phyloP scores from a whole-genome alignment of 345 rosid genomes.

The Firmiana major region DNA sequence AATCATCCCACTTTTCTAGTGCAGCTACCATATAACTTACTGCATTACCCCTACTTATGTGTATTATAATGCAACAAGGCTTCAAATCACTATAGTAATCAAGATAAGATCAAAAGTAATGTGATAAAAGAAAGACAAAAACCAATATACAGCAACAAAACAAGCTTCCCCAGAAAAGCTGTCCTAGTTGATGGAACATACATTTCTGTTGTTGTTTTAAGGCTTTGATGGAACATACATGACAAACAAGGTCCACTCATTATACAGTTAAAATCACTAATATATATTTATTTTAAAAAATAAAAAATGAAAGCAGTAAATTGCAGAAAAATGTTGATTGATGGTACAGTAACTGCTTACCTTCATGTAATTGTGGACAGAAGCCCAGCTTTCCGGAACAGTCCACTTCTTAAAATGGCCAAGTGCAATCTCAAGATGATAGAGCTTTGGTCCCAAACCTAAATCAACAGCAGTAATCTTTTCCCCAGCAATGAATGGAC shows the following conservation, averaged over 20 bases:
- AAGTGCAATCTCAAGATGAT: slow-evolving; percentile 77
- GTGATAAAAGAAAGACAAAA: background rate
- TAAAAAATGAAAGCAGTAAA: background rate
- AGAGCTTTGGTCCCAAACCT: slow-evolving; percentile 84
- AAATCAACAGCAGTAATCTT: slow-evolving; percentile 69
- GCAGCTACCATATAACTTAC: background rate
- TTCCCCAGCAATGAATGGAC: slow-evolving; percentile 79
- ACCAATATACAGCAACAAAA: background rate
- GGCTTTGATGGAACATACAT: background rate
- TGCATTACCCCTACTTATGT: background rate
- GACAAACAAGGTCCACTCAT: background rate
- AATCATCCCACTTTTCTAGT: background rate
- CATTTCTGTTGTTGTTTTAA: too few species aligned
- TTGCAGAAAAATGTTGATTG: background rate
- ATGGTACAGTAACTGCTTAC: slow-evolving; percentile 20
- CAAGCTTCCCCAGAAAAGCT: background rate
- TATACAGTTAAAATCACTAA: background rate
- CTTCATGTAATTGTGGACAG: slow-evolving; percentile 58
- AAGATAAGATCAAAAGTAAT: background rate
- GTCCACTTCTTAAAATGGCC: slow-evolving; percentile 86
- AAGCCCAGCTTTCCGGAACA: slow-evolving; percentile 55
- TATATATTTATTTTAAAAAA: too few species aligned
- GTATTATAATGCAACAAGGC: background rate
- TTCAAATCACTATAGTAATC: background rate
- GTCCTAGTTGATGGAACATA: background rate